Evolutionary conservation across 495 filamentous ascomycete species (phyloP).

Genomic region (Hyphodiscus hymeniophilus): DNA sequence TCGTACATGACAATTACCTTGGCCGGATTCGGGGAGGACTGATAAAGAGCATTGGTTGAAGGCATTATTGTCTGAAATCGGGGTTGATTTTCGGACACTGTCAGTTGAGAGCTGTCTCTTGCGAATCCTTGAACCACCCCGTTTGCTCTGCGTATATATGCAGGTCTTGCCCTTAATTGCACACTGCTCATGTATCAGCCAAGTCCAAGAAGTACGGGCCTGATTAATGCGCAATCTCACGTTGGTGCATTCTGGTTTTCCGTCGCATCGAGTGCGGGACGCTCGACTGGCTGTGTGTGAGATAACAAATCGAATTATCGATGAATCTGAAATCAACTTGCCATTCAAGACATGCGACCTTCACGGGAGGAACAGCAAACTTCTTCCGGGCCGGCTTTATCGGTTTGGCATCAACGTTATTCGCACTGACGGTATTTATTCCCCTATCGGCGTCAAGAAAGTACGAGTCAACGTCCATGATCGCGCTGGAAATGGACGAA

Average conservation of each 20-base stretch:
- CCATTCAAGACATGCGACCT: conserved; percentile 56
- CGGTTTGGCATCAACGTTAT: neutral
- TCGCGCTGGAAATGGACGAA: neutral
- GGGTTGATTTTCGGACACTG: conserved; percentile 20
- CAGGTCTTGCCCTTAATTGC: conserved; percentile 42
- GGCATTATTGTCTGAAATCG: conserved; percentile 23
- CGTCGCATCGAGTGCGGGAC: conserved; percentile 51
- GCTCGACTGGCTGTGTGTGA: conserved; percentile 35
- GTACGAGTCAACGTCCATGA: neutral
- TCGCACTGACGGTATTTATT: neutral
- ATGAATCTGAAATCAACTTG: conserved; percentile 27
- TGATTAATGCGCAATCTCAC: conserved; percentile 30
- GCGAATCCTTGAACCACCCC: conserved; percentile 43
- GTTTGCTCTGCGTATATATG: conserved; percentile 48
- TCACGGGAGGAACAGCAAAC: conserved; percentile 47
- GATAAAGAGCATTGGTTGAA: conserved; percentile 25
- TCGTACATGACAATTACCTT: conserved; percentile 19
- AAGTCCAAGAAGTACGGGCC: neutral
- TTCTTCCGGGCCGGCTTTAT: conserved; percentile 23
- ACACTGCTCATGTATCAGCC: conserved; percentile 32
- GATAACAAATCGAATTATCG: conserved; percentile 4
- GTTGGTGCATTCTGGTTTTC: conserved; percentile 46
- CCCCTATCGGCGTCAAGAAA: neutral
- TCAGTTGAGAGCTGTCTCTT: conserved; percentile 22
- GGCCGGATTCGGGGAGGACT: conserved; percentile 19